Evolutionary conservation across 345 rosid genomes (phyloP), one percentile per base, ranked within the genome.

Genomic region (Hibiscus mutabilis): DNA sequence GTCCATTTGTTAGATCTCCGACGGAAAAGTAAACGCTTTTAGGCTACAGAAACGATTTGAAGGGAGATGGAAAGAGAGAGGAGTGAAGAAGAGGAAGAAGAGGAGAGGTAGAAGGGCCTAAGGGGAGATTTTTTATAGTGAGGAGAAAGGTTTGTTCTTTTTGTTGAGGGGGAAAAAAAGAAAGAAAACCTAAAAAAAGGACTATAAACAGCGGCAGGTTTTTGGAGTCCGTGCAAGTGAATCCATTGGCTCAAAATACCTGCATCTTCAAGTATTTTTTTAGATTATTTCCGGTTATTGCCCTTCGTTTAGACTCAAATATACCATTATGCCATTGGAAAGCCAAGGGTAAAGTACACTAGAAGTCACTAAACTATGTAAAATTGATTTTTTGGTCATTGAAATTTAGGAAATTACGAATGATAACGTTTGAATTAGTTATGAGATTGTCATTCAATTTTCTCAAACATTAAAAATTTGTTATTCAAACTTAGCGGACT

Each of bases 221-320:
- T 57, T 66, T 16, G 68, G 67, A 77, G 72, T 75, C 80, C 77
- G 83, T 76, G 82, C 40, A n/a, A 65, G 70, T 31, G 78, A 85
- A 85, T 78, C 85, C 79, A 82, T 81, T 82, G 94, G 85, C 81
- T 76, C 13, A 25, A 57, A 40, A 63, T 37, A 60, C 75, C 75
- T 70, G 80, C 73, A 66, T 55, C 75, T 46, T 37, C 55, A 29
- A 58, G 68, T 52, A n/a, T n/a, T 15, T 42, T 42, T 42, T 24
- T 18, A 58, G 15, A 10, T 49, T 61, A 22, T 19, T 72, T 35
- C 51, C 56, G 6, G 10, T 49, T 33, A 5, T 15, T 74, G 64
- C 71, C 78, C 15, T 37, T 59, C 2, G 4, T 1, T 27, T 22
- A 3, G 0, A 0, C 8, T 1, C 1, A 59, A 77, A 72, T 13